phyloP scores from a whole-genome alignment of 192 early-diverging fungal species.

The Funneliformis mosseae region DNA sequence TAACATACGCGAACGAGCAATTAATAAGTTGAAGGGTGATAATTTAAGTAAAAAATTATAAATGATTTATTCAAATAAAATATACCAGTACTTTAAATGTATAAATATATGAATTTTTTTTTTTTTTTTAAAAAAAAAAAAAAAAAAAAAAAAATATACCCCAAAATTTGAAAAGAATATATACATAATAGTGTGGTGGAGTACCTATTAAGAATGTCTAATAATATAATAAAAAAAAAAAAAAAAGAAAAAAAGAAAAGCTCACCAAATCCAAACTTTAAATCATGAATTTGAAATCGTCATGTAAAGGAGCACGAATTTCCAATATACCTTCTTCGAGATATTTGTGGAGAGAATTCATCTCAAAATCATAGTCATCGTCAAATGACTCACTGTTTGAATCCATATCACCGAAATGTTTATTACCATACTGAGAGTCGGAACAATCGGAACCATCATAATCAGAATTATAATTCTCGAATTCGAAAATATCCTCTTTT shows the following conservation, averaged over 20 bases:
- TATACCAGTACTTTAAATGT: no score
- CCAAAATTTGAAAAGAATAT: no score
- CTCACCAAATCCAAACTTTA: not conserved
- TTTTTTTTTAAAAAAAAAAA: no score
- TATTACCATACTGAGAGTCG: not conserved
- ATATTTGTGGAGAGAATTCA: not conserved
- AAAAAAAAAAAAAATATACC: no score
- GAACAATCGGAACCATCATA: not conserved
- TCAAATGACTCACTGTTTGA: not conserved
- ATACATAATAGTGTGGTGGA: no score
- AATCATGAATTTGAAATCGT: not conserved
- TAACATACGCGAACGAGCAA: no score
- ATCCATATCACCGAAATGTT: not conserved
- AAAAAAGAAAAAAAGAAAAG: not conserved
- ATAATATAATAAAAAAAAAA: no score
- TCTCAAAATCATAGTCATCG: not conserved
- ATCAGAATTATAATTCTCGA: not conserved
- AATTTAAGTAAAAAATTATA: no score
- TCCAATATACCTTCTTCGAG: not conserved
- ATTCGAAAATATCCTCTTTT: not conserved
- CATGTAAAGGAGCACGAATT: not conserved
- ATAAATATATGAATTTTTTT: no score
- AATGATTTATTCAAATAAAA: no score
- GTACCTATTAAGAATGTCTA: no score
- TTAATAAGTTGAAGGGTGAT: no score